Evolutionary conservation across 73 alveolate species (phyloP), one percentile per base, ranked within the genome.

Genomic region (Paramecium pentaurelia): DNA sequence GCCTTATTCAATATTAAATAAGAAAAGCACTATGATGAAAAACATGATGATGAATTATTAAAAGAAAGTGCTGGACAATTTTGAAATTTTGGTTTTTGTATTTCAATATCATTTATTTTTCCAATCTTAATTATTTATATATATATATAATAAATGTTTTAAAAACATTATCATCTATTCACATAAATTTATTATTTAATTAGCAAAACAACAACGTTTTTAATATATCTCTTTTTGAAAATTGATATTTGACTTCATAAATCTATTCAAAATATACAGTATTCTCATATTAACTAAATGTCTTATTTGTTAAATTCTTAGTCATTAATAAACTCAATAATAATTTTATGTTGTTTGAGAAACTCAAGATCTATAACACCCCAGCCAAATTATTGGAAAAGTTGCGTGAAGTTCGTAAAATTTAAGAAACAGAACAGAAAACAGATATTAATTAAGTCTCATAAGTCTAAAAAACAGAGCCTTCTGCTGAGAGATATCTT

Each of bases 301-400:
- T 20, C 12, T 4, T 11, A 54, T 54, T 54, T 54, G 70, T 54
- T 54, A 54, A 18, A 18, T 54, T 54, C 36, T 0, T 18, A n/a
- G 32, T 49, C 27, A 49, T 49, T 54, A n/a, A 54, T 54, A 16
- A 54, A n/a, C 36, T 54, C 70, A 54, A 64, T 64, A 64, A 64
- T 64, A 32, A 64, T 47, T 80, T 80, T 27, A 80, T 80, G 91
- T 25, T 80, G 47, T 80, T 49, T 25, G 60, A 73, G 87, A 80
- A 80, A 80, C 91, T 80, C 22, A 80, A 80, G 32, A 80, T 47
- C 34, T 80, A 80, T 18, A 80, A 80, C 30, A 80, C 91, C 27
- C 71, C 77, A 44, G 91, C 36, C 42, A 80, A 80, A 80, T 42
- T 80, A 80, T 64, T 80, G 25, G 91, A 42, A 36, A 42, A 49